Conservation (phyloP, 768 basidiomycete species). For the Agrocybe praecox region DNA sequence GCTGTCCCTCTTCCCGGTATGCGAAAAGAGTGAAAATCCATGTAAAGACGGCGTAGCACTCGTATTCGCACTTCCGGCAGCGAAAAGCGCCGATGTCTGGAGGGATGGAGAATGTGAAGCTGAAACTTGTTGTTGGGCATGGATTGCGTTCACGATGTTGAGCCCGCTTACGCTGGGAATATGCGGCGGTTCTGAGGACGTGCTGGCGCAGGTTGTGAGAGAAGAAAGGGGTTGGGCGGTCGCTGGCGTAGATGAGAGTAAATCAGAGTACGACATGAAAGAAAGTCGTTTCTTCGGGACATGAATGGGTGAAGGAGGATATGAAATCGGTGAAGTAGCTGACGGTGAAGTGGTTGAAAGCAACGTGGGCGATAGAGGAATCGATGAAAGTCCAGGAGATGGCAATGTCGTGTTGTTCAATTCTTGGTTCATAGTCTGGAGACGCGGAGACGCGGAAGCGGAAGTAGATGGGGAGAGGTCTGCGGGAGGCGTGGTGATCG, state of each 20-base stretch:
- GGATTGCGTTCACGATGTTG: conserved; percentile 15
- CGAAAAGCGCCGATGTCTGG: background rate
- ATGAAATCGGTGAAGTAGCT: conserved; percentile 12
- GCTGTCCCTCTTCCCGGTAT: conserved; percentile 31
- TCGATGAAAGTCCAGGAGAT: background rate
- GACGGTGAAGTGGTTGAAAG: conserved; percentile 2
- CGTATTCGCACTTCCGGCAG: background rate
- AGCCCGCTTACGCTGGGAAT: conserved; percentile 61
- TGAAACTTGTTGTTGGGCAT: background rate
- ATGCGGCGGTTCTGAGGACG: conserved; percentile 71
- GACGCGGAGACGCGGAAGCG: background rate
- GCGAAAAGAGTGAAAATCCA: background rate
- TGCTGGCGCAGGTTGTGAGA: conserved; percentile 63
- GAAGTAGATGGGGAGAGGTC: background rate
- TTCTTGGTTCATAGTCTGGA: too few species aligned
- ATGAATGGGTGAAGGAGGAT: conserved; percentile 47
- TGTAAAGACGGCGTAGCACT: background rate
- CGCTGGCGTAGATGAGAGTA: conserved; percentile 76
- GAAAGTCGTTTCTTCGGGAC: conserved; percentile 70
- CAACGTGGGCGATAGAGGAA: conserved; percentile 1
- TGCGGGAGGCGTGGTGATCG: background rate
- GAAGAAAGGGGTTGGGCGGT: conserved; percentile 72
- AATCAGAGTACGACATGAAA: conserved; percentile 88
- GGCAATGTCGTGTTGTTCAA: background rate
- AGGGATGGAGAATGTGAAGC: background rate